Evolutionary conservation across 768 basidiomycete genomes (phyloP), one percentile per base, ranked within the genome.

Genomic region (Russula sp.): DNA sequence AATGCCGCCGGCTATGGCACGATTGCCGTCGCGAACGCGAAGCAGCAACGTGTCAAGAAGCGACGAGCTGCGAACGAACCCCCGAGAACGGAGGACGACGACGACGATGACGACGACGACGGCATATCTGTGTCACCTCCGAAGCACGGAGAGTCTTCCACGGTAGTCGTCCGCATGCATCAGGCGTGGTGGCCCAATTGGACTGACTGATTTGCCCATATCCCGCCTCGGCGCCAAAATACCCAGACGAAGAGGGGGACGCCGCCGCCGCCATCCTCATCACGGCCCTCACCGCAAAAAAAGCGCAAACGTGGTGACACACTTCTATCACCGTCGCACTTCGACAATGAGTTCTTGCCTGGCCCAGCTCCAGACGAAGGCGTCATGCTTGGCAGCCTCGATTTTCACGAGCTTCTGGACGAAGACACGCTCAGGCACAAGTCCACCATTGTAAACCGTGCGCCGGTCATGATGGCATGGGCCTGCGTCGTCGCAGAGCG

Each of bases 381-480:
- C 2, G 76, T 76, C 22, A 67, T 65, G 6, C 75, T 79, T 63
- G 82, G 80, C 25, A 84, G 78, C 65, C 75, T 89, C 45, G 84
- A 87, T 49, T 93, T 93, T 65, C 78, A 81, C 38, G 90, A 93
- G 67, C 72, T 88, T 16, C 67, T 86, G 55, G 85, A 90, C 65
- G 90, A 90, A 70, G 76, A 84, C 73, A 88, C 77, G 8, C 77
- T 97, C 46, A 76, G 72, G 63, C 73, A 72, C 20, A 87, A 91
- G 66, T 78, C 76, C 8, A 78, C 83, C 20, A 79, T 92, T 20
- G 80, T 91, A 48, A 98, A 98, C 72, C 85, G 96, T 25, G 95
- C 96, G 1, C 96, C 96, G 0, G 79, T 98, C 48, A 90, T 98
- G 90, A 93, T 87, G 58, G 93, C 89, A 2, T 98, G 96, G 96